These are phyloP conservation scores for Trametes sp. DNA, from an alignment of 1,284 basidiomycete genomes.

Conservation along the genomic window DNA sequence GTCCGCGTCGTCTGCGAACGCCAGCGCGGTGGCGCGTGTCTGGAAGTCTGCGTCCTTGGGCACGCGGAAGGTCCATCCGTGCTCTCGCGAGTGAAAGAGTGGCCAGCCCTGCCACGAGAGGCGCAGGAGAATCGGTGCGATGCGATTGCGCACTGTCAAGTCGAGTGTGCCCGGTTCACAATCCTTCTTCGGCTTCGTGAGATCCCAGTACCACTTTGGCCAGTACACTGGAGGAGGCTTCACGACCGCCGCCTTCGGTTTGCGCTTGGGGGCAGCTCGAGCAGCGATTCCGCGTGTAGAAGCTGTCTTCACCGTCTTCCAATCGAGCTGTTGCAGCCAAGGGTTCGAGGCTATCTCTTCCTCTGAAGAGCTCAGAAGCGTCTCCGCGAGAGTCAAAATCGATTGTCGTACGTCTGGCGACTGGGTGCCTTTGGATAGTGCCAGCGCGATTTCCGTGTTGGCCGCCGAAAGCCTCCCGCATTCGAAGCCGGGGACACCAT, in stretches of 20 bases:
- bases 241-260: slow-evolving; percentile 30
- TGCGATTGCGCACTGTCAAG: slow-evolving; percentile 85
- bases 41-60: slow-evolving; percentile 47
- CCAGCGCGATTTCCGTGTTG: slow-evolving; percentile 50
- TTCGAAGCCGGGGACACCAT: slow-evolving; percentile 51
- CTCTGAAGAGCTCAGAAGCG: slow-evolving; percentile 31
- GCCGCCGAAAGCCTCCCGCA: slow-evolving; percentile 47
- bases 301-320: slow-evolving; percentile 48
- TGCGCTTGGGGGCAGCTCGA: slow-evolving; percentile 24
- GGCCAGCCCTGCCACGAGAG: slow-evolving; percentile 92
- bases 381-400: slow-evolving; percentile 50
- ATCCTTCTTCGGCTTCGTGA: slow-evolving; percentile 75
- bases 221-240: slow-evolving; percentile 61
- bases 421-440: slow-evolving; percentile 49
- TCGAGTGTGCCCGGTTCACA: slow-evolving; percentile 76
- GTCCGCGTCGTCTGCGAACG: slow-evolving; percentile 72
- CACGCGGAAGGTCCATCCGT: slow-evolving; percentile 94
- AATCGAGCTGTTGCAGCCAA: slow-evolving; percentile 76
- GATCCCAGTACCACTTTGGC: slow-evolving; percentile 99
- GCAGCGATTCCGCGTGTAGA: neutral
- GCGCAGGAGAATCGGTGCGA: slow-evolving; percentile 87
- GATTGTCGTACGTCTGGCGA: slow-evolving; percentile 40
- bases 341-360: slow-evolving; percentile 48
- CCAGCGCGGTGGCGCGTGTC: slow-evolving; percentile 54
- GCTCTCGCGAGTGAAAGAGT: slow-evolving; percentile 85